phyloP scores from a whole-genome alignment of 2,329 filamentous ascomycete species.

The Trichoderma pleuroti region DNA sequence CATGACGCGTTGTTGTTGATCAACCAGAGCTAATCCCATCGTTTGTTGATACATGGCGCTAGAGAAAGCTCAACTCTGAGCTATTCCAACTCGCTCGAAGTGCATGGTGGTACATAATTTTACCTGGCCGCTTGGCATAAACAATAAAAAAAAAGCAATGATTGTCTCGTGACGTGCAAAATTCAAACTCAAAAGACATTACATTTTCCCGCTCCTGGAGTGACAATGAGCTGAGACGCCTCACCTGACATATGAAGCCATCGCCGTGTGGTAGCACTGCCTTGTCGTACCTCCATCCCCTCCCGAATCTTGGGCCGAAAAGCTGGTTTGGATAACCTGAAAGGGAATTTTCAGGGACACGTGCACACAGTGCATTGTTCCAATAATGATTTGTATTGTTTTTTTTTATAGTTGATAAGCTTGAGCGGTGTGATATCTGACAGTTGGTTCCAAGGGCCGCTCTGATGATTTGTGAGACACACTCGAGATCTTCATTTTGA shows the following conservation, averaged over 20 bases:
- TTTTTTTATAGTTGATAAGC: neutral
- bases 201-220: neutral
- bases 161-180: neutral
- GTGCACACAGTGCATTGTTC: neutral
- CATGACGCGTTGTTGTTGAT: neutral
- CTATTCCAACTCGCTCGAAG: neutral
- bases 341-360: neutral
- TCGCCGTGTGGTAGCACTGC: neutral
- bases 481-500: neutral
- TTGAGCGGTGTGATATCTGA: neutral
- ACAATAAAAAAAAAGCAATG: neutral
- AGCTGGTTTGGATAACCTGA: neutral
- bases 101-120: neutral
- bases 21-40: neutral
- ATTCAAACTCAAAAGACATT: neutral
- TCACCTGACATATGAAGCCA: constrained; percentile 2
- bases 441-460: neutral
- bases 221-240: neutral
- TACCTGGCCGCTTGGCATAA: neutral
- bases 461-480: neutral
- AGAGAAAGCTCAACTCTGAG: neutral
- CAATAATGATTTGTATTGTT: neutral
- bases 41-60: neutral
- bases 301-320: neutral
- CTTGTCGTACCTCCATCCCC: neutral